Percentiles rank a stretch among this genome's conserved stretches.
These are phyloP conservation scores for Lepidium africanum DNA, from an alignment of 345 rosid genomes.

Conservation along the genomic window DNA sequence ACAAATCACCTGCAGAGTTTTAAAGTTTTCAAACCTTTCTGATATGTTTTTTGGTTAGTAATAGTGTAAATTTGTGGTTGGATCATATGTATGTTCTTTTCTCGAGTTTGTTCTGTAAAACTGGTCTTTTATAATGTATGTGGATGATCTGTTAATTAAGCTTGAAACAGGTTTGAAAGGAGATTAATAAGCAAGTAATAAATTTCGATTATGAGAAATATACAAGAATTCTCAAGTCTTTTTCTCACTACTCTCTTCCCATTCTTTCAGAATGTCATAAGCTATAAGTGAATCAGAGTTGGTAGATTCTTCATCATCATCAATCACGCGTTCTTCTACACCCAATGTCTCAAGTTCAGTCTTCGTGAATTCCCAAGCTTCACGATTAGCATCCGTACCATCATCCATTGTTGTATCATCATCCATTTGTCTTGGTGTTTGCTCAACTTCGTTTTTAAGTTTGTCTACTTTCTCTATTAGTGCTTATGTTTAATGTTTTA, in stretches of 20 bases:
- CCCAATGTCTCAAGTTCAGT: constrained; percentile 29
- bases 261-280: constrained; percentile 48
- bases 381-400: neutral
- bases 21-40: constrained; percentile 1
- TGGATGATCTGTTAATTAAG: constrained; percentile 3
- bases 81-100: constrained; percentile 13
- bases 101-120: constrained; percentile 6
- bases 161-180: constrained; percentile 1
- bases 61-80: constrained; percentile 20
- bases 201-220: neutral
- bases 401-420: neutral
- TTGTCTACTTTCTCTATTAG: no score
- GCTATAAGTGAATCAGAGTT: constrained; percentile 50
- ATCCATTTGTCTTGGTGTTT: no score
- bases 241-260: constrained; percentile 46
- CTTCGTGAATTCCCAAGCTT: constrained; percentile 26
- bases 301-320: constrained; percentile 24
- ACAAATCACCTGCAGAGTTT: constrained; percentile 24
- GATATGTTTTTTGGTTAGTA: neutral
- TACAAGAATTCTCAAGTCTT: constrained; percentile 23
- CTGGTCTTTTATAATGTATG: neutral
- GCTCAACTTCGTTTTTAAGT: no score
- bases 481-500: no score
- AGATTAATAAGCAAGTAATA: neutral
- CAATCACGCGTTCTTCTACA: constrained; percentile 21